A percentile compares a stretch with the other conserved stretches of the same genome.
Conservation (phyloP, 1,139 yeast genomes). For the Magnusiomyces magnusii region DNA sequence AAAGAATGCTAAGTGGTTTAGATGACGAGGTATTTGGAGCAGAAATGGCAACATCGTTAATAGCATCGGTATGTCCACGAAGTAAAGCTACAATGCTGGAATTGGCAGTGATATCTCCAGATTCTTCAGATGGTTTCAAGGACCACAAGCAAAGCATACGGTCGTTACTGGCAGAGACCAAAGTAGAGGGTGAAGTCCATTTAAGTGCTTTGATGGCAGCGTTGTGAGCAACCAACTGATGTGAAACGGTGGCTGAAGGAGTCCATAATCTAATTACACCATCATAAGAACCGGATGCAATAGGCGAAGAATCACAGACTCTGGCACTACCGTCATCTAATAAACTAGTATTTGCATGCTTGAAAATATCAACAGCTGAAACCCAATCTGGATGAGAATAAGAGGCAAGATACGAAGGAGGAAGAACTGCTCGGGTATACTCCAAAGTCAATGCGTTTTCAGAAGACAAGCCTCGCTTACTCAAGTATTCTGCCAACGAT, state of each 20-base stretch:
- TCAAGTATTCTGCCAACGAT: constrained; percentile 71
- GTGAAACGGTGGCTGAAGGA: constrained; percentile 71
- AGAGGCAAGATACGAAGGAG: constrained; percentile 85
- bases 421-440: constrained; percentile 85
- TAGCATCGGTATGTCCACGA: constrained; percentile 86
- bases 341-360: constrained; percentile 8
- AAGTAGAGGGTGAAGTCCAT: constrained; percentile 42
- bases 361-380: constrained; percentile 54
- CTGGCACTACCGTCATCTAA: constrained; percentile 19
- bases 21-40: neutral
- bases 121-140: constrained; percentile 42
- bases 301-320: constrained; percentile 34
- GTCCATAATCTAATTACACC: constrained; percentile 91
- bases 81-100: constrained; percentile 59
- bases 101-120: constrained; percentile 37
- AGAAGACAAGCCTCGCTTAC: constrained; percentile 66
- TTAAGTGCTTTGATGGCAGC: constrained; percentile 77
- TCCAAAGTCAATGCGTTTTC: constrained; percentile 78
- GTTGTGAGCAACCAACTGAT: constrained; percentile 79
- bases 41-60: constrained; percentile 64
- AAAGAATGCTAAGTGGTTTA: constrained; percentile 46
- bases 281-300: constrained; percentile 87
- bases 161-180: constrained; percentile 85
- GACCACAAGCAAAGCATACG: constrained; percentile 87
- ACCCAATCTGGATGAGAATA: constrained; percentile 96